phyloP scores from a whole-genome alignment of 2,329 filamentous ascomycete species.

The Aspergillus novofumigatus region DNA sequence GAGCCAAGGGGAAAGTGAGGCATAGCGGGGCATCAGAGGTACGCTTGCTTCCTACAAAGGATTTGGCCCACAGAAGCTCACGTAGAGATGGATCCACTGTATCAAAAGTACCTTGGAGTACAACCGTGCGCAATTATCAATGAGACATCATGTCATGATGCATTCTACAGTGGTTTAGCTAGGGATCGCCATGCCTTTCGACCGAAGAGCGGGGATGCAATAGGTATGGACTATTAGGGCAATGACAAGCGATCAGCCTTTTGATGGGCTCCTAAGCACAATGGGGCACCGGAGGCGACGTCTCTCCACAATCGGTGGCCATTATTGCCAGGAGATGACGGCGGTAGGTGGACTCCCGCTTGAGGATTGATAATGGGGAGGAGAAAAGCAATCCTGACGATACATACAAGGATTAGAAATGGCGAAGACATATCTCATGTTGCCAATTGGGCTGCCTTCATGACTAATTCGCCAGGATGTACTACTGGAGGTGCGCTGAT shows the following conservation, averaged over 20 bases:
- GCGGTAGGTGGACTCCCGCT: too few species aligned
- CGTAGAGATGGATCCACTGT: neutral
- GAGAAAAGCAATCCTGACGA: too few species aligned
- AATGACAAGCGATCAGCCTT: neutral
- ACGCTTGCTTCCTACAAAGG: neutral
- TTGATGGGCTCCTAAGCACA: neutral
- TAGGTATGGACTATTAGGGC: neutral
- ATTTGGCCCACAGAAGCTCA: neutral
- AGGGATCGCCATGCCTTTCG: neutral
- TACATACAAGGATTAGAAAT: too few species aligned
- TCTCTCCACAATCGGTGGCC: neutral
- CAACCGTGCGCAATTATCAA: too few species aligned
- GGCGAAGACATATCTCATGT: neutral
- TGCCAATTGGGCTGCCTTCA: neutral
- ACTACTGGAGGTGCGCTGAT: neutral
- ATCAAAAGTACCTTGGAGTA: neutral
- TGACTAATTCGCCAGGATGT: too few species aligned
- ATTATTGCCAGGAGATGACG: neutral
- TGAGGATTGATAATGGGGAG: too few species aligned
- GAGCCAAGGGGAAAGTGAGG: neutral
- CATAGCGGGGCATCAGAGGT: neutral
- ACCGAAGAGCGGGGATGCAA: neutral
- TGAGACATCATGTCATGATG: too few species aligned
- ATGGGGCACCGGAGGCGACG: neutral
- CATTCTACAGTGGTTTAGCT: too few species aligned